Evolutionary conservation across 148 eudicot species (phyloP), one percentile per base, ranked within the genome.

Genomic region (Agrostemma githago): DNA sequence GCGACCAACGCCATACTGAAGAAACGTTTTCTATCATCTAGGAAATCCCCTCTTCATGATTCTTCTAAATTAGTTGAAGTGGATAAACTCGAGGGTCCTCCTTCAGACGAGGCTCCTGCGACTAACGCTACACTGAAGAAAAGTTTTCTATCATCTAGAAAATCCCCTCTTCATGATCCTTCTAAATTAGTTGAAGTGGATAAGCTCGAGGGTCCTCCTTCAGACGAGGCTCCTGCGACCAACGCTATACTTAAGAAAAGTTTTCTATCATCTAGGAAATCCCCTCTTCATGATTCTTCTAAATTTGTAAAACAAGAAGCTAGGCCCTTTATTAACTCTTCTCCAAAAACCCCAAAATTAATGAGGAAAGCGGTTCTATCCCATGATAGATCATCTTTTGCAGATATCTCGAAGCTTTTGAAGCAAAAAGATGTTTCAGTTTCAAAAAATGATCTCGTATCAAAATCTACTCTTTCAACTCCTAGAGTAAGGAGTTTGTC

Each of bases 361-460:
- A 21, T 60, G 15, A 77, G 58, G 69, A 64, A 76, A 43, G 73
- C n/a, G 39, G 77, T 71, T 20, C 76, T 21, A 62, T 78, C 73
- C 15, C 56, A 69, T 44, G 68, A 19, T 16, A 80, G 78, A 66
- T 37, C 62, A 19, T 61, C 64, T 68, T 72, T 72, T 4, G 70
- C 76, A 14, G 76, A 77, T 48, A 48, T 83, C 59, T 77, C 86
- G 42, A 77, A 75, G n/a, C 46, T 68, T 10, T 15, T 46, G 6
- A 81, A 81, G 84, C 73, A 39, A 57, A 81, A 82, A 74, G 79
- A 76, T 53, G 42, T 60, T 38, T 83, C 86, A 21, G 46, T 73
- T 16, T 72, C 84, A n/a, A 76, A 74, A 58, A 80, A 70, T 58
- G 75, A 68, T 51, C 73, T 62, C 71, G 60, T 79, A 53, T 20